These are phyloP conservation scores for Coemansia brasiliensis DNA, from an alignment of 192 early-diverging fungal genomes.

Conservation along the genomic window DNA sequence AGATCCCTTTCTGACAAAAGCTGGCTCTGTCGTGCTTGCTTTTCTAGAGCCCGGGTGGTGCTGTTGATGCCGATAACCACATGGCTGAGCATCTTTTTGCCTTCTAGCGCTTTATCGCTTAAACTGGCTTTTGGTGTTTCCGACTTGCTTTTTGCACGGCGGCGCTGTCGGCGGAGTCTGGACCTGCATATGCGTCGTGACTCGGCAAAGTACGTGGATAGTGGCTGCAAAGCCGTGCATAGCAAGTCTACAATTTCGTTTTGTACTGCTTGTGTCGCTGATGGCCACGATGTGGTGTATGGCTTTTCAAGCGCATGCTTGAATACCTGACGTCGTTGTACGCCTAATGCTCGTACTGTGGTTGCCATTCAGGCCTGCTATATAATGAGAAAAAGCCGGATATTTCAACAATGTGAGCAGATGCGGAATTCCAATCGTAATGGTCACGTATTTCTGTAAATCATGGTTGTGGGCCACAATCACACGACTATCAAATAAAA, in stretches of 20 bases:
- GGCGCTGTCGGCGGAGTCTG: slow-evolving; percentile 8
- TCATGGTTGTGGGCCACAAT: slow-evolving; percentile 1
- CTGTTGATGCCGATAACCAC: slow-evolving; percentile 45
- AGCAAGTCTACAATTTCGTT: slow-evolving; percentile 19
- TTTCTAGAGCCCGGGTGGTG: slow-evolving; percentile 42
- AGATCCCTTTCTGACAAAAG: background rate
- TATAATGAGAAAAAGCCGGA: no score
- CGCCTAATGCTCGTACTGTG: slow-evolving; percentile 22
- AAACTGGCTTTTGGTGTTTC: background rate
- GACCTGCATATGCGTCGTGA: slow-evolving; percentile 28
- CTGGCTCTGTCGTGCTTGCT: slow-evolving; percentile 14
- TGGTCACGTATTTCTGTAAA: background rate
- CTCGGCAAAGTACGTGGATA: slow-evolving; percentile 29
- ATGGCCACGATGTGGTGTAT: slow-evolving; percentile 37
- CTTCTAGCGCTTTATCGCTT: background rate
- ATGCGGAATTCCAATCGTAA: no score
- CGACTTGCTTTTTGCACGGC: slow-evolving; percentile 9
- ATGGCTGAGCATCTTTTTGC: slow-evolving; percentile 13
- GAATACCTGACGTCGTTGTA: slow-evolving; percentile 35
- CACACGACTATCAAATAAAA: background rate
- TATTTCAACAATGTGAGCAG: no score
- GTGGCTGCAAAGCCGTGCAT: slow-evolving; percentile 28
- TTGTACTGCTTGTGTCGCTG: slow-evolving; percentile 10
- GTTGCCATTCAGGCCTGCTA: background rate
- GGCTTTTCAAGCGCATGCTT: slow-evolving; percentile 50